Evolutionary conservation across 202 grass and related monocot genomes (phyloP), one percentile per base, ranked within the genome.

Genomic region (Alloteropsis angusta): DNA sequence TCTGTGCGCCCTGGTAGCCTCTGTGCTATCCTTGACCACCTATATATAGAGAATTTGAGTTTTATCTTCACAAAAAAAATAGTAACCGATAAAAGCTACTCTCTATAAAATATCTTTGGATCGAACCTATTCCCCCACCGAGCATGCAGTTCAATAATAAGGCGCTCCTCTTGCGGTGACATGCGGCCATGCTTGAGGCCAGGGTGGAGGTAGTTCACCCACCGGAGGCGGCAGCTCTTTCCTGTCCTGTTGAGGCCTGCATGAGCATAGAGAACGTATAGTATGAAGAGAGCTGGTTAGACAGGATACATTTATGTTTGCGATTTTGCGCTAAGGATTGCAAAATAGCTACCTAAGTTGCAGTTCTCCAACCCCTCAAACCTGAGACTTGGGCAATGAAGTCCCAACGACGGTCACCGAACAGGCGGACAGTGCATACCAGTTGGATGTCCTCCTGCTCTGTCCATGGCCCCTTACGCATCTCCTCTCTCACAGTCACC

Each of bases 131-230:
- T 90, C 50, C 84, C 88, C 88, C 88, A 90, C 9, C 81, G 88
- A 81, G 77, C 65, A 81, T 90, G 88, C 65, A 90, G 85, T 35
- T 87, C 85, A 26, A 90, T 71, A 30, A 90, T 78, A 44, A 87
- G 84, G 42, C 68, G 37, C 65, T 90, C 88, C 77, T 90, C 88
- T 18, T 87, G 66, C 0, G 84, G 88, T 1, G 88, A 84, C 80
- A 90, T 87, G 60, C 84, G 77, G 1, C 90, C 90, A 5, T 85
- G 90, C 81, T 89, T 93, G 81, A 93, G 90, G 41, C 84, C 90
- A 30, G 90, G 90, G 11, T 88, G 86, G 68, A 93, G 87, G 42
- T 93, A 93, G 84, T 93, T 93, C 46, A 93, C 87, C 90, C 86
- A 93, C 18, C 90, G 68, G 41, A 93, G 87, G 67, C 87, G 87